Evolutionary conservation across 1,284 basidiomycete genomes (phyloP).

Genomic region (Tylopilus sp.): DNA sequence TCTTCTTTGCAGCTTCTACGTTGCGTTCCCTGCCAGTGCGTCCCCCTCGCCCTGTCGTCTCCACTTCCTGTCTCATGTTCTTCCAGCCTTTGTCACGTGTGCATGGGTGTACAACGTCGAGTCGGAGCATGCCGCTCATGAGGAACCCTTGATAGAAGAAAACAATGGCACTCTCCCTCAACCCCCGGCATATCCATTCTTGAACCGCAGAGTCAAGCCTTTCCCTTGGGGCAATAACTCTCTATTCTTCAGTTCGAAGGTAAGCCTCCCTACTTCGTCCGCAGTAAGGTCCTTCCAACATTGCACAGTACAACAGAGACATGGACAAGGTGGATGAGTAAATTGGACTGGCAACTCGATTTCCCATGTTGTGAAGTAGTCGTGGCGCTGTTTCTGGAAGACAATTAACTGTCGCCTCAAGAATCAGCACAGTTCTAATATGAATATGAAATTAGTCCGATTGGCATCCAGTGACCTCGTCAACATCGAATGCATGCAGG

Average conservation of each 20-base stretch:
- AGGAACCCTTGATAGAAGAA: constrained; percentile 69
- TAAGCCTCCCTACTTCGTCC: constrained; percentile 33
- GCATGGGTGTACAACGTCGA: constrained; percentile 78
- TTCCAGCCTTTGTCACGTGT: constrained; percentile 56
- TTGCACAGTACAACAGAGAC: constrained; percentile 54
- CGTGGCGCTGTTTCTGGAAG: background rate
- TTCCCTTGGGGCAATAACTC: constrained; percentile 82
- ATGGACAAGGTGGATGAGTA: constrained; percentile 41
- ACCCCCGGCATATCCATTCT: constrained; percentile 67
- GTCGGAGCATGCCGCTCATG: constrained; percentile 68
- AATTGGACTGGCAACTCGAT: constrained; percentile 4
- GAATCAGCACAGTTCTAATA: background rate
- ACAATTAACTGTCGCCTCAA: background rate
- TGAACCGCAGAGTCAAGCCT: constrained; percentile 72
- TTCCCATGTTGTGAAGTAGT: background rate
- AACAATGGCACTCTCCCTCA: constrained; percentile 74
- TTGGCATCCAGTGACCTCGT: constrained; percentile 10
- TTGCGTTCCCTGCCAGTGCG: constrained; percentile 71
- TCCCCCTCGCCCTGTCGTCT: constrained; percentile 13
- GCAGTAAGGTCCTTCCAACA: background rate
- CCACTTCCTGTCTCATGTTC: constrained; percentile 9
- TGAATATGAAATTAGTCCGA: constrained; percentile 1
- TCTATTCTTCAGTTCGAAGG: constrained; percentile 76
- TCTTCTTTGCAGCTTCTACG: constrained; percentile 54
- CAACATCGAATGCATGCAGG: background rate